These are phyloP conservation scores for Trichaptum fuscoviolaceum DNA, from an alignment of 768 basidiomycete genomes.

Conservation along the genomic window DNA sequence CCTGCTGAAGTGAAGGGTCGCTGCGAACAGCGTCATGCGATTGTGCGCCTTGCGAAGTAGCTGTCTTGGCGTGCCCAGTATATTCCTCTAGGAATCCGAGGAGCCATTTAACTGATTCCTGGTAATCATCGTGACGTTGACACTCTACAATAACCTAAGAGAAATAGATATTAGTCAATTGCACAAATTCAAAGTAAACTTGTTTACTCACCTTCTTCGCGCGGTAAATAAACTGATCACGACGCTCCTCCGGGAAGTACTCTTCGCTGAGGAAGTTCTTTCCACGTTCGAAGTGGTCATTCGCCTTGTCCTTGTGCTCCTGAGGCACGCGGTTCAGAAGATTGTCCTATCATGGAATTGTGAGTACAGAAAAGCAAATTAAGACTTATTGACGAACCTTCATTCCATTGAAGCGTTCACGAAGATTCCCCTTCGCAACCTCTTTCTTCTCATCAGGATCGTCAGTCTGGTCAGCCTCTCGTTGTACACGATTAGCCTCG, in stretches of 20 bases:
- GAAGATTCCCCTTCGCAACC: constrained; percentile 17
- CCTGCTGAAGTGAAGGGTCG: constrained; percentile 51
- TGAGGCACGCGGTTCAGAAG: constrained; percentile 58
- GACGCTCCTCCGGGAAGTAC: constrained; percentile 84
- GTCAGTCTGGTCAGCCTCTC: constrained; percentile 5
- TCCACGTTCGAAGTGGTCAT: constrained; percentile 51
- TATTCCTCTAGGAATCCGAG: constrained; percentile 60
- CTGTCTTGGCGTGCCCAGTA: constrained; percentile 42
- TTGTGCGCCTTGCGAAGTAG: constrained; percentile 30
- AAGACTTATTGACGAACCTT: constrained; percentile 3
- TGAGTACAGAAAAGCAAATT: background rate
- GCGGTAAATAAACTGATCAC: constrained; percentile 91
- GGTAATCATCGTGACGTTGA: constrained; percentile 89
- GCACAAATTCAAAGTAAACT: background rate
- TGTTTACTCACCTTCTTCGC: constrained; percentile 70
- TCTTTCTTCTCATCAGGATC: constrained; percentile 19
- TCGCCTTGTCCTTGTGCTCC: constrained; percentile 54
- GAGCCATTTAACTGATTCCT: constrained; percentile 73
- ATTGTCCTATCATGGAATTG: constrained; percentile 26
- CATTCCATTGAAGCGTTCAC: constrained; percentile 28
- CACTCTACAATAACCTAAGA: constrained; percentile 78
- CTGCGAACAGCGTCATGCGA: constrained; percentile 19
- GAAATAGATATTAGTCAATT: background rate
- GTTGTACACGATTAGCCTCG: background rate
- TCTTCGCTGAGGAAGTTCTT: constrained; percentile 73